phyloP scores from a whole-genome alignment of 2,329 filamentous ascomycete species.

The Stagonosporopsis tanaceti region DNA sequence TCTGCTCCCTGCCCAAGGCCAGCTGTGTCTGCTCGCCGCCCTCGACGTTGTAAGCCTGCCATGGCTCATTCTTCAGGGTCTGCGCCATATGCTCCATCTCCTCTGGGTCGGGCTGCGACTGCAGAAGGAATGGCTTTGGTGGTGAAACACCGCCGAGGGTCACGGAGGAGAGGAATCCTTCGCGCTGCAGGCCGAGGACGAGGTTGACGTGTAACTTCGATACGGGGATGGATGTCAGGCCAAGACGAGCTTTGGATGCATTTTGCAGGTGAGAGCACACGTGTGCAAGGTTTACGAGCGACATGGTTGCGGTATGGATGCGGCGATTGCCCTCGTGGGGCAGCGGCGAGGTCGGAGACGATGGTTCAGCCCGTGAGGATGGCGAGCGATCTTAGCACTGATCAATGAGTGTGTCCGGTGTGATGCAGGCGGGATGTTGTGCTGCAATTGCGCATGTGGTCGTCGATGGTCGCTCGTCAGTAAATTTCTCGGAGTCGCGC shows the following conservation, averaged over 20 bases:
- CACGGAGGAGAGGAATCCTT: slow-evolving; percentile 82
- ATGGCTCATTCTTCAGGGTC: slow-evolving; percentile 53
- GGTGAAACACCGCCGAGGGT: slow-evolving; percentile 73
- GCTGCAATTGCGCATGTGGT: slow-evolving; percentile 36
- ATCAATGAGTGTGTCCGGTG: background rate
- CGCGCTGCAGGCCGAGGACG: slow-evolving; percentile 78
- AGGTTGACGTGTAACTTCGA: slow-evolving; percentile 81
- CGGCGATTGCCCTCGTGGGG: slow-evolving; percentile 41
- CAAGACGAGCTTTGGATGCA: slow-evolving; percentile 81
- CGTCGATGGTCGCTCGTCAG: slow-evolving; percentile 27
- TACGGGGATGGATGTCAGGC: slow-evolving; percentile 82
- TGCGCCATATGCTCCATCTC: slow-evolving; percentile 39
- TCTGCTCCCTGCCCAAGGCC: slow-evolving; percentile 30
- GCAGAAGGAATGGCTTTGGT: slow-evolving; percentile 45
- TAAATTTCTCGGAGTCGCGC: slow-evolving; percentile 43
- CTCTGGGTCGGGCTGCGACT: slow-evolving; percentile 40
- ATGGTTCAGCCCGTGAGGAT: background rate
- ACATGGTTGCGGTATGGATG: slow-evolving; percentile 60
- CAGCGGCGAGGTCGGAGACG: slow-evolving; percentile 19
- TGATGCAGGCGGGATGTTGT: slow-evolving; percentile 21
- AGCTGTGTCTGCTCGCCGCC: slow-evolving; percentile 8
- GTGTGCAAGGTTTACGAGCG: slow-evolving; percentile 76
- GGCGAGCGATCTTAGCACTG: background rate
- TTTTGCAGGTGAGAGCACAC: slow-evolving; percentile 93
- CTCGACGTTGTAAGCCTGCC: slow-evolving; percentile 40